These are phyloP conservation scores for Fusarium verrucosum DNA, from an alignment of 2,329 filamentous ascomycete species.

Conservation along the genomic window DNA sequence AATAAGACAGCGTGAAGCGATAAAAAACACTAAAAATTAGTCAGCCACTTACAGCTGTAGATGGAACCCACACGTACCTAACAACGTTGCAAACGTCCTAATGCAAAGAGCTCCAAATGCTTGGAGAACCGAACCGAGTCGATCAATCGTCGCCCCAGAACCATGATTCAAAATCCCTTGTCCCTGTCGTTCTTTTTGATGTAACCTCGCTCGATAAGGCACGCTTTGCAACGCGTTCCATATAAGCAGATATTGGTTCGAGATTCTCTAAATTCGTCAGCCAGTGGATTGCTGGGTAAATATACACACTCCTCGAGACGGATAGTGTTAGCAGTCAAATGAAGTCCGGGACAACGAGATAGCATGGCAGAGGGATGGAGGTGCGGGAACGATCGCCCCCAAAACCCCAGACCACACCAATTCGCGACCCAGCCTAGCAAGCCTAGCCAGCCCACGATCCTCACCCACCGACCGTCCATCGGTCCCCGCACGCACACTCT, in stretches of 20 bases:
- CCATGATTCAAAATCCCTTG: slow-evolving; percentile 11
- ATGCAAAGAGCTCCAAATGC: not conserved
- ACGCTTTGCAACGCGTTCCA: not conserved
- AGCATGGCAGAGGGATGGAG: slow-evolving; percentile 31
- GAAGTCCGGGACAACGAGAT: not conserved
- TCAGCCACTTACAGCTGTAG: slow-evolving; percentile 6
- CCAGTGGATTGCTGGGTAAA: not conserved
- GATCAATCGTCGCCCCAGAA: slow-evolving; percentile 17
- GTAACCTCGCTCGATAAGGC: slow-evolving; percentile 7
- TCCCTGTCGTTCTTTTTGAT: slow-evolving; percentile 14
- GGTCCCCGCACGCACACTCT: slow-evolving; percentile 34
- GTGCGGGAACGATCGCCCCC: slow-evolving; percentile 49
- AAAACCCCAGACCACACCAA: slow-evolving; percentile 45
- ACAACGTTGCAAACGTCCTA: slow-evolving; percentile 4
- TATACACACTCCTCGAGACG: not conserved
- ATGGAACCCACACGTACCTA: slow-evolving; percentile 5
- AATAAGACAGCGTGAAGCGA: not conserved
- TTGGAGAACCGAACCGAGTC: slow-evolving; percentile 4
- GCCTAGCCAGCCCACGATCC: slow-evolving; percentile 24
- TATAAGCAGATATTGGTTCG: not conserved
- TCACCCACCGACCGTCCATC: slow-evolving; percentile 16
- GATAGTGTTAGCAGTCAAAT: slow-evolving; percentile 2
- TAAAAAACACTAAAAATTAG: slow-evolving; percentile 6
- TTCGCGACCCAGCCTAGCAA: slow-evolving; percentile 12
- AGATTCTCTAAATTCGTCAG: not conserved